Percentiles rank a stretch among this genome's conserved stretches.
phyloP scores from a whole-genome alignment of 2,329 filamentous ascomycete genomes.

The Verticillium isaacii region DNA sequence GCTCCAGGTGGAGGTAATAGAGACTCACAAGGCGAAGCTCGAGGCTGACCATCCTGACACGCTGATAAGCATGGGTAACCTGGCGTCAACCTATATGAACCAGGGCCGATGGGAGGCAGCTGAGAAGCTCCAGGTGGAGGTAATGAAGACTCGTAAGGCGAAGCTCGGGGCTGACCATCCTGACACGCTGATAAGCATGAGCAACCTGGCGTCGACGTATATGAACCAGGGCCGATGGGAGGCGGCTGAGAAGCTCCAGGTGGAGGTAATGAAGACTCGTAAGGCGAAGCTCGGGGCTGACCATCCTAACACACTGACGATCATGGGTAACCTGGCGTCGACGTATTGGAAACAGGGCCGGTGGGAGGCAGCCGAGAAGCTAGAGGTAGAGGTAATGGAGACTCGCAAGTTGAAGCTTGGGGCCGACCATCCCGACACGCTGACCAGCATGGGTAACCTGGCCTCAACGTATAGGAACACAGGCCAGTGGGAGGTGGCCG shows the following conservation, averaged over 20 bases:
- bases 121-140: no score
- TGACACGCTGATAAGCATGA: constrained; percentile 13
- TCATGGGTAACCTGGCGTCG: background rate
- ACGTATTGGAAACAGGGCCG: background rate
- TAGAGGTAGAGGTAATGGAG: no score
- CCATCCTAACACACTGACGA: constrained; percentile 5
- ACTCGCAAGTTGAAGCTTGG: no score
- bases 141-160: no score
- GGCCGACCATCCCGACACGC: constrained; percentile 13
- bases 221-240: constrained; percentile 8
- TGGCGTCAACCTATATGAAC: background rate
- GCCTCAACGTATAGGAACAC: no score
- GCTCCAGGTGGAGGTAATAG: constrained; percentile 6
- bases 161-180: constrained; percentile 8
- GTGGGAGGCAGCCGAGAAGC: no score
- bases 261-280: constrained; percentile 4
- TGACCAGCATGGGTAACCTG: constrained; percentile 5
- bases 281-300: constrained; percentile 8
- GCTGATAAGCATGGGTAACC: background rate
- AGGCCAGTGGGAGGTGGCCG: no score
- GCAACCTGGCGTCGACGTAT: background rate
- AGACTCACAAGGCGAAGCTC: constrained; percentile 6
- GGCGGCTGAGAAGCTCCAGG: constrained; percentile 9
- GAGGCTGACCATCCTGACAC: constrained; percentile 7
- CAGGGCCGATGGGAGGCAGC: no score